Conservation (phyloP, 352 stramenopile genomes). For the Globisporangium echinulatum region DNA sequence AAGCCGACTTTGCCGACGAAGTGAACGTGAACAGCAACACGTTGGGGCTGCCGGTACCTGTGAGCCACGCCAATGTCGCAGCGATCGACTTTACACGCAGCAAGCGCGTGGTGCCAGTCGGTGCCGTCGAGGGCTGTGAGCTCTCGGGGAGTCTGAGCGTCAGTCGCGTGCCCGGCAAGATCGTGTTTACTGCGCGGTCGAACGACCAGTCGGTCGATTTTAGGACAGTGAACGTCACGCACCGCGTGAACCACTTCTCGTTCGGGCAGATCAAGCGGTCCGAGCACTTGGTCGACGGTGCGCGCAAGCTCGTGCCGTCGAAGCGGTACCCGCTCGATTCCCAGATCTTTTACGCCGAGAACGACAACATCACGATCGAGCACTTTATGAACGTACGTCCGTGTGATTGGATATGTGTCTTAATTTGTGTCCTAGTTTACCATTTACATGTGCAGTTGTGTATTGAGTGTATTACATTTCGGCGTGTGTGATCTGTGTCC, state of each 20-base stretch:
- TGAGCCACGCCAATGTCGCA: constrained; percentile 52
- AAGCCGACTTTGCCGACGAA: constrained; percentile 77
- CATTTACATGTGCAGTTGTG: no score
- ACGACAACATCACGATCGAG: constrained; percentile 71
- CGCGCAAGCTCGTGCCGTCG: constrained; percentile 34
- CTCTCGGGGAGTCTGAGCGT: constrained; percentile 76
- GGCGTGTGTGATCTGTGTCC: no score
- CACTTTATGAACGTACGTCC: constrained; percentile 83
- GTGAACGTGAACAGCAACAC: constrained; percentile 52
- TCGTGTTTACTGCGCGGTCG: constrained; percentile 62
- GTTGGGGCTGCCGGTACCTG: constrained; percentile 39
- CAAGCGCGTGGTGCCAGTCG: constrained; percentile 21
- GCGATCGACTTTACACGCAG: constrained; percentile 44
- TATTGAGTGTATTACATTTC: no score
- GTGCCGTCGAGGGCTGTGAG: constrained; percentile 62
- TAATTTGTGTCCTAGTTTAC: no score
- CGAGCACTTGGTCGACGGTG: constrained; percentile 51
- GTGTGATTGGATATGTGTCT: neutral
- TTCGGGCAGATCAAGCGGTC: constrained; percentile 72
- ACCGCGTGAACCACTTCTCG: constrained; percentile 78
- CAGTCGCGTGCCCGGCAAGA: constrained; percentile 63
- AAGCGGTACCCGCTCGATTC: constrained; percentile 63
- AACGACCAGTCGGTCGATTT: constrained; percentile 68
- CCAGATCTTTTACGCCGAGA: constrained; percentile 42
- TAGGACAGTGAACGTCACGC: constrained; percentile 50